These are phyloP conservation scores for Mycena metata DNA, from an alignment of 768 basidiomycete genomes.

Conservation along the genomic window DNA sequence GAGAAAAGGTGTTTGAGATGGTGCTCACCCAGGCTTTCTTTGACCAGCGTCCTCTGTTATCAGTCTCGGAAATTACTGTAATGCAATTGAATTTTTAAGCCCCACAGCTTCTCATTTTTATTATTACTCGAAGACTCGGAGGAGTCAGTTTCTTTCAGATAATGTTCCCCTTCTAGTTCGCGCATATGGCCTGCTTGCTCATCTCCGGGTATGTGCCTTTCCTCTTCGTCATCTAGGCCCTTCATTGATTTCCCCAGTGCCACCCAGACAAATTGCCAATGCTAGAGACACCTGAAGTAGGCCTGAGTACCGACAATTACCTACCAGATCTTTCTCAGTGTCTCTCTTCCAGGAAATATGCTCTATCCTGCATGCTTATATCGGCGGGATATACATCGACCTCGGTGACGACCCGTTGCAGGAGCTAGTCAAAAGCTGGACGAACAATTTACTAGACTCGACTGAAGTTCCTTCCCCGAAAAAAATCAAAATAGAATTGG, in stretches of 20 bases:
- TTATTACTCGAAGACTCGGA: not conserved
- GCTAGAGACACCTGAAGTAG: slow-evolving; percentile 8
- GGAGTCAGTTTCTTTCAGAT: not conserved
- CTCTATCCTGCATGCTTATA: slow-evolving; percentile 73
- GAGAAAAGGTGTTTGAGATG: slow-evolving; percentile 2
- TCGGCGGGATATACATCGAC: slow-evolving; percentile 72
- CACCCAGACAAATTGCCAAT: not conserved
- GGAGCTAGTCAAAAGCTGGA: slow-evolving; percentile 57
- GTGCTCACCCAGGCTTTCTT: slow-evolving; percentile 1
- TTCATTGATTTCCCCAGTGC: not conserved
- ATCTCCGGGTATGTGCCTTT: slow-evolving; percentile 7
- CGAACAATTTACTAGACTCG: not conserved
- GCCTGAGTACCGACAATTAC: not conserved
- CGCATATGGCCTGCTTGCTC: slow-evolving; percentile 5
- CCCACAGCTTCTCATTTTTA: not conserved
- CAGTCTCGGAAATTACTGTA: slow-evolving; percentile 4
- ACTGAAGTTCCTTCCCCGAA: not conserved
- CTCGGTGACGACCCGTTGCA: slow-evolving; percentile 65
- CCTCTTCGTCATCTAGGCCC: not conserved
- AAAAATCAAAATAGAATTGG: slow-evolving; percentile 4
- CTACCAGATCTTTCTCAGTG: slow-evolving; percentile 19
- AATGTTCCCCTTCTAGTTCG: not conserved
- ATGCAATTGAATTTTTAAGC: not conserved
- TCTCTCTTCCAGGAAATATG: slow-evolving; percentile 61
- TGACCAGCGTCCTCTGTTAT: slow-evolving; percentile 2